A percentile compares a stretch with the other conserved stretches of the same genome.
Conservation (phyloP, 345 rosid species). For the Eucalyptus decipiens region DNA sequence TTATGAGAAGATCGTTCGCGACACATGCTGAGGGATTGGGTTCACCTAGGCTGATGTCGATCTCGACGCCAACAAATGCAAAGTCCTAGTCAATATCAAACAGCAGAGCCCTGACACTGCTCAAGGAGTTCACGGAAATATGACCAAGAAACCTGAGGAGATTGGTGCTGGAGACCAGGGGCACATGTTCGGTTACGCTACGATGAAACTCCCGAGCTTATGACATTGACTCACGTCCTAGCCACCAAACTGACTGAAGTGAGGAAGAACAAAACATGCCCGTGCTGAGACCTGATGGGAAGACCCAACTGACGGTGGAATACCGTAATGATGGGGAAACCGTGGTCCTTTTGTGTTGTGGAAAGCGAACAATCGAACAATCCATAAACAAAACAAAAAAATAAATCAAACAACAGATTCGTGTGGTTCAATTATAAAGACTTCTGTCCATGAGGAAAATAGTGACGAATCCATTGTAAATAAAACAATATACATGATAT, state of each 20-base stretch:
- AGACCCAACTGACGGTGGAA: constrained; percentile 14
- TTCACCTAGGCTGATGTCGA: constrained; percentile 3
- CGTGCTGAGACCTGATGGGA: constrained; percentile 14
- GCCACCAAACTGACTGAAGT: constrained; percentile 5
- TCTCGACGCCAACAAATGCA: constrained; percentile 4
- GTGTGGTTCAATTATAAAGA: too few species aligned
- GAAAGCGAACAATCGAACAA: too few species aligned
- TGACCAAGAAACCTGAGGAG: too few species aligned
- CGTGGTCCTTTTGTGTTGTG: background rate
- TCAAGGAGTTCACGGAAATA: too few species aligned
- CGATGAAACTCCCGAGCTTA: constrained; percentile 4
- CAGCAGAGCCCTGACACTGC: background rate
- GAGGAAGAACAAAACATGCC: constrained; percentile 8
- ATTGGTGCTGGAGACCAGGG: background rate
- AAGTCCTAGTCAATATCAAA: constrained; percentile 6
- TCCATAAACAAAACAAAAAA: too few species aligned
- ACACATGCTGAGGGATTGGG: constrained; percentile 4
- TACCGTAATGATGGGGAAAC: constrained; percentile 7
- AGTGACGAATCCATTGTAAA: too few species aligned
- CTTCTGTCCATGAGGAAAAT: too few species aligned
- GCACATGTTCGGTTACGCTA: constrained; percentile 16
- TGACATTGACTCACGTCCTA: constrained; percentile 10
- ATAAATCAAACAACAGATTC: too few species aligned
- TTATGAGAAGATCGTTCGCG: constrained; percentile 4
- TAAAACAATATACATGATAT: too few species aligned